Base-by-base conservation (phyloP, 345 rosid genomes). In the Eucalyptus microcorys region DNA sequence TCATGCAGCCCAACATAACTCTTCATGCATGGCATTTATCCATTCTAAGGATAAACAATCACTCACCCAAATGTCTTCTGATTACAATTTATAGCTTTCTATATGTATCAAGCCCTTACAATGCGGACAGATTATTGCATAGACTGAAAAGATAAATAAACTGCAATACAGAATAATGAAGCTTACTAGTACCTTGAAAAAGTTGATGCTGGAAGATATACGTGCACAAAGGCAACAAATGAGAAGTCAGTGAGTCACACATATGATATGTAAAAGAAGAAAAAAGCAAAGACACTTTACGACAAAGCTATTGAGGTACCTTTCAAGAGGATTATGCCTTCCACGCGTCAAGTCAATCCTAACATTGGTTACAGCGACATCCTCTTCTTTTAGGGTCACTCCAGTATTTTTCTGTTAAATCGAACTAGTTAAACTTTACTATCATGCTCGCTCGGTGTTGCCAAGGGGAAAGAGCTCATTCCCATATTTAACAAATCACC, bases 271-370 rank as follows among this genome's bases (percentile, higher is more conserved):
- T 10, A 13, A 85, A 37, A 57, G 80, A 80, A 89, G 26, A 89
- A 24, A 87, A 87, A 88, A 49, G n/a, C 30, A n/a, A n/a, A 15
- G 57, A 50, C 13, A 42, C 30, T 24, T 26, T 15, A 49, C 2
- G 10, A 47, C 22, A 66, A 80, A 79, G 40, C 48, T 88, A 26
- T 66, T 76, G 45, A 85, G 48, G 49, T 95, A 97, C 99, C 98
- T 94, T 92, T 96, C 95, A 22, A 97, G 98, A 85, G 99, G 99
- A 90, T 95, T 97, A 88, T 91, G 90, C 92, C 92, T 94, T 92
- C 99, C 99, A 89, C 94, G 96, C 86, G 98, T 96, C 92, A 96
- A 94, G 93, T 96, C 99, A 89, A 97, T 97, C 93, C 92, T 94
- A 83, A 93, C 98, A 92, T 96, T 97, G 92, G 96, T 93, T 86